Evolutionary conservation across 2,329 filamentous ascomycete species (phyloP).

Genomic region (Claviceps africana): DNA sequence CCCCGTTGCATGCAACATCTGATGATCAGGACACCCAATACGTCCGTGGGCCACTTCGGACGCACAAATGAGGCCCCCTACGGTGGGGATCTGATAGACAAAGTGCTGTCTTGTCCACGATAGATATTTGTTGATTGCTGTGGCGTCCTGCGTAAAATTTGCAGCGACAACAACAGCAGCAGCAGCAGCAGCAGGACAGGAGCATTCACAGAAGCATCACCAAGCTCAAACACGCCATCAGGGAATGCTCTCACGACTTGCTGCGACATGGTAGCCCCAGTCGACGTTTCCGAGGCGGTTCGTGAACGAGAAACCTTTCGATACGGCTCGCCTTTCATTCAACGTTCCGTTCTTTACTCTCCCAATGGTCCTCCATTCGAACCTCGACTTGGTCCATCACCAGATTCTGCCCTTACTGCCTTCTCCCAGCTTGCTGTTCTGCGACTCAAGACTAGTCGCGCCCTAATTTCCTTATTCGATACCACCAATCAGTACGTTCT

Average conservation of each 20-base stretch:
- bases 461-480: conserved; percentile 34
- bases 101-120: neutral
- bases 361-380: neutral
- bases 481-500: conserved; percentile 29
- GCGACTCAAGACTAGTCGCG: conserved; percentile 25
- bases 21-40: neutral
- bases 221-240: neutral
- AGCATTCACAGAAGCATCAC: neutral
- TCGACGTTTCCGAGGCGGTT: conserved; percentile 1
- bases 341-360: neutral
- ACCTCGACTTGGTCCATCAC: conserved; percentile 10
- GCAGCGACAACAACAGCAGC: neutral
- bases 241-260: neutral
- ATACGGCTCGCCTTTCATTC: conserved; percentile 1
- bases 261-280: neutral
- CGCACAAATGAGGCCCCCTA: neutral
- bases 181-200: neutral
- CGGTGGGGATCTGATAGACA: neutral
- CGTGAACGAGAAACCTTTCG: conserved; percentile 3
- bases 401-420: conserved; percentile 25
- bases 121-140: neutral
- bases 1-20: neutral
- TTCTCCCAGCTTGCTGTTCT: conserved; percentile 32
- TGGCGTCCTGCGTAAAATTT: neutral
- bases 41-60: neutral